Conservation (phyloP, 192 early-diverging fungal genomes). For the Dispira simplex region DNA sequence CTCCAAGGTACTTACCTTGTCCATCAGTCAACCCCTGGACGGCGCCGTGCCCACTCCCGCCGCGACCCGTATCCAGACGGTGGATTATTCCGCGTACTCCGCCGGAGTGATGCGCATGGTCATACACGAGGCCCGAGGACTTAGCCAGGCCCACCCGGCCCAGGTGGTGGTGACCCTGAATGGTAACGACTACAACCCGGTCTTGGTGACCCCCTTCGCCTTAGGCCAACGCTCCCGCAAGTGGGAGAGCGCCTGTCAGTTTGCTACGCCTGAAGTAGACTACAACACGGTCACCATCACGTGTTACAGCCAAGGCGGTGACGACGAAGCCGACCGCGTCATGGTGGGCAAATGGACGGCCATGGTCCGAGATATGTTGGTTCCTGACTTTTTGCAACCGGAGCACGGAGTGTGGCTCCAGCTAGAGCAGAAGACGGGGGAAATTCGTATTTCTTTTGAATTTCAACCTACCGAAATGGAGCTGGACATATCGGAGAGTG, state of each 20-base stretch:
- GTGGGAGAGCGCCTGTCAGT: slow-evolving; percentile 30
- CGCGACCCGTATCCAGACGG: not conserved
- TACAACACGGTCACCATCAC: slow-evolving; percentile 23
- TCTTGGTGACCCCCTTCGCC: slow-evolving; percentile 15
- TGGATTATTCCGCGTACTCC: slow-evolving; percentile 19
- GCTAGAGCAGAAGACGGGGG: slow-evolving; percentile 29
- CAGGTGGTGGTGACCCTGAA: slow-evolving; percentile 32
- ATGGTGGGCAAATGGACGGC: slow-evolving; percentile 25
- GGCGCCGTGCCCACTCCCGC: too few species aligned
- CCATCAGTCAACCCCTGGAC: too few species aligned
- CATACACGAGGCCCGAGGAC: slow-evolving; percentile 24
- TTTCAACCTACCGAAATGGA: slow-evolving; percentile 28
- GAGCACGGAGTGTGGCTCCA: slow-evolving; percentile 29
- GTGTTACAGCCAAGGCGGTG: slow-evolving; percentile 21
- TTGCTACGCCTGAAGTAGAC: slow-evolving; percentile 20
- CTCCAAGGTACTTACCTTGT: too few species aligned
- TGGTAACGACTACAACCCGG: slow-evolving; percentile 24
- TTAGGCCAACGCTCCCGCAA: slow-evolving; percentile 16
- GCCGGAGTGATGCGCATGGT: slow-evolving; percentile 37
- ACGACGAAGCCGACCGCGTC: slow-evolving; percentile 20
- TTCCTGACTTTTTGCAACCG: slow-evolving; percentile 24
- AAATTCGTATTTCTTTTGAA: slow-evolving; percentile 21
- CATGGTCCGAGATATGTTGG: slow-evolving; percentile 25
- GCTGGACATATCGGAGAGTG: slow-evolving; percentile 25
- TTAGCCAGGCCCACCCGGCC: slow-evolving; percentile 14